A percentile compares a stretch with the other conserved stretches of the same genome.
Evolutionary conservation across 1,139 yeast genomes (phyloP).

Genomic region (Kurtzmaniella natalensis): DNA sequence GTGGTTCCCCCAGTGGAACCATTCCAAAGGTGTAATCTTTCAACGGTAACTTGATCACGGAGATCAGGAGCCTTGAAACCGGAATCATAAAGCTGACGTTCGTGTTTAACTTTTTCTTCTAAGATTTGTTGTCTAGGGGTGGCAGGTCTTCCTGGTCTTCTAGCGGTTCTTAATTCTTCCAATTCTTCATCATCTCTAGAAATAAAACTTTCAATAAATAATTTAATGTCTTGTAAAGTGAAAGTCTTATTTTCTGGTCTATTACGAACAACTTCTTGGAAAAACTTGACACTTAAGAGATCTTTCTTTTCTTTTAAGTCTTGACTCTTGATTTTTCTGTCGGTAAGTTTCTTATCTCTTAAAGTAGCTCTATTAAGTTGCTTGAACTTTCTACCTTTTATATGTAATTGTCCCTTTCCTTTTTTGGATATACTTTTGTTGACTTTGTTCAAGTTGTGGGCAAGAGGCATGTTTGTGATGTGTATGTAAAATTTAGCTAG

Average conservation of each 20-base stretch:
- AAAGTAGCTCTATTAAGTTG: constrained; percentile 82
- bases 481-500: background rate
- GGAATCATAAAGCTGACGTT: constrained; percentile 54
- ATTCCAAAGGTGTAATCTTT: constrained; percentile 65
- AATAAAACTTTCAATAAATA: constrained; percentile 60
- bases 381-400: constrained; percentile 84
- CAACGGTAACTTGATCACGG: constrained; percentile 55
- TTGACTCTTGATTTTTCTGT: constrained; percentile 49
- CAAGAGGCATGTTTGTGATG: constrained; percentile 60
- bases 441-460: constrained; percentile 70
- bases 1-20: constrained; percentile 80
- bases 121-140: constrained; percentile 62
- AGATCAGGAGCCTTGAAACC: constrained; percentile 79
- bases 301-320: constrained; percentile 57
- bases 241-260: constrained; percentile 42
- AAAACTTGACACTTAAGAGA: constrained; percentile 51
- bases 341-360: constrained; percentile 66
- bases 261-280: constrained; percentile 58
- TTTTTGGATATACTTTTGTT: constrained; percentile 52
- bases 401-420: constrained; percentile 67
- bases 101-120: constrained; percentile 59
- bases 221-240: constrained; percentile 53
- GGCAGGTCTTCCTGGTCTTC: constrained; percentile 89
- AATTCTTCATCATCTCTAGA: constrained; percentile 72
- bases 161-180: constrained; percentile 47